Evolutionary conservation across 345 rosid species (phyloP).

Genomic region (Schrenkiella parvula): DNA sequence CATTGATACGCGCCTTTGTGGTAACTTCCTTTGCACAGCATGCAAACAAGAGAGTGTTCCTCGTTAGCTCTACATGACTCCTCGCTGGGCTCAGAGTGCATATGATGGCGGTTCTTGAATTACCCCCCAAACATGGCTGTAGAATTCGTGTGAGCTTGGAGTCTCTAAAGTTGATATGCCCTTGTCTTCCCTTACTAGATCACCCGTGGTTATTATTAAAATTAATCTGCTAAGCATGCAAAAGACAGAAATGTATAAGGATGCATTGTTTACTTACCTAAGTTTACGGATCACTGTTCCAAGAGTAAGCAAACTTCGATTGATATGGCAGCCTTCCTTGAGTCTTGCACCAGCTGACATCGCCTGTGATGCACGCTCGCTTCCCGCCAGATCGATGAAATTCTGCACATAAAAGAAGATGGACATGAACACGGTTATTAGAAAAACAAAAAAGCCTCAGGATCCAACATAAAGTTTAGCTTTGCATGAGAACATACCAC

Average conservation of each 20-base stretch:
- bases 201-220: neutral
- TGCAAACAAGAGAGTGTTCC: conserved; percentile 95
- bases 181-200: conserved; percentile 82
- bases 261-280: conserved; percentile 44
- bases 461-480: neutral
- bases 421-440: neutral
- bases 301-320: conserved; percentile 87
- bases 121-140: conserved; percentile 97
- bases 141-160: conserved; percentile 92
- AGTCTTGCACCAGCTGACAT: conserved; percentile 83
- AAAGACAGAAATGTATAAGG: neutral
- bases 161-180: conserved; percentile 96
- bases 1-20: conserved; percentile 91
- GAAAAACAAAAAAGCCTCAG: neutral
- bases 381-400: conserved; percentile 94
- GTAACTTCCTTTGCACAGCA: conserved; percentile 95
- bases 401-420: conserved; percentile 45
- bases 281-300: conserved; percentile 97
- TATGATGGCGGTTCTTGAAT: conserved; percentile 92
- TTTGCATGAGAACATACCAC: conserved; percentile 56
- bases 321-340: conserved; percentile 98
- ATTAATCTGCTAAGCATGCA: neutral
- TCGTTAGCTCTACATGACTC: conserved; percentile 91
- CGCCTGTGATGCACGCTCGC: conserved; percentile 94
- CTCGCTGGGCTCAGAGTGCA: conserved; percentile 99